Evolutionary conservation across 768 basidiomycete genomes (phyloP), one percentile per base, ranked within the genome.

Genomic region (Solioccasus polychromus): DNA sequence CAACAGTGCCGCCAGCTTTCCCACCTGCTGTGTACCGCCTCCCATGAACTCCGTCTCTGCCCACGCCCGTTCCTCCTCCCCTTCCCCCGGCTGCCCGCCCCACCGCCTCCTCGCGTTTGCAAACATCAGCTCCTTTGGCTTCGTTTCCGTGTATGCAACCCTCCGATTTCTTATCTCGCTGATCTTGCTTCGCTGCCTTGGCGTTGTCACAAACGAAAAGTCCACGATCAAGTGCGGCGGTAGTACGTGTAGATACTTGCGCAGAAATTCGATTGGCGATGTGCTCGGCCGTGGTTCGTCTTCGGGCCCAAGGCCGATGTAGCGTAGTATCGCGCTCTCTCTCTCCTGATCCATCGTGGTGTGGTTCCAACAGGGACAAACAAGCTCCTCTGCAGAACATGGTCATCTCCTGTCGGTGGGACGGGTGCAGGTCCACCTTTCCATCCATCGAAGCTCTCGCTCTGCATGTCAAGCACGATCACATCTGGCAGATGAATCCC

Each of bases 31-130:
- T 19, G 62, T 63, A 25, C 60, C 65, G 3, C 67, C 68, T 1
- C 81, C 85, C 45, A 91, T 56, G 60, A 92, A 90, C 17, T 73
- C 68, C 15, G 63, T 71, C 42, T 79, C 70, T 5, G 69, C 87
- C 89, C 89, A 92, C 29, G 70, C 69, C 52, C 70, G 75, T 64
- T 92, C 89, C 12, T 89, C 88, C 31, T 67, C 82, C 48, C 80
- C 79, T 53, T 77, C 73, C 34, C 63, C 79, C 79, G 17, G 68
- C 45, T 76, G 77, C 31, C 67, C 64, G 1, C 83, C 82, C 87
- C 89, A 91, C 20, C 63, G 68, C 24, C 62, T 71, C 35, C 70
- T 72, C 6, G 83, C 88, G 20, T 67, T 57, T 3, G 64, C 64
- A 55, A 84, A 80, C 15, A 62, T 62, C 4, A 92, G 69, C 50